Base-by-base conservation (phyloP, 176 grass and related monocot genomes). In the Eleusine indica region DNA sequence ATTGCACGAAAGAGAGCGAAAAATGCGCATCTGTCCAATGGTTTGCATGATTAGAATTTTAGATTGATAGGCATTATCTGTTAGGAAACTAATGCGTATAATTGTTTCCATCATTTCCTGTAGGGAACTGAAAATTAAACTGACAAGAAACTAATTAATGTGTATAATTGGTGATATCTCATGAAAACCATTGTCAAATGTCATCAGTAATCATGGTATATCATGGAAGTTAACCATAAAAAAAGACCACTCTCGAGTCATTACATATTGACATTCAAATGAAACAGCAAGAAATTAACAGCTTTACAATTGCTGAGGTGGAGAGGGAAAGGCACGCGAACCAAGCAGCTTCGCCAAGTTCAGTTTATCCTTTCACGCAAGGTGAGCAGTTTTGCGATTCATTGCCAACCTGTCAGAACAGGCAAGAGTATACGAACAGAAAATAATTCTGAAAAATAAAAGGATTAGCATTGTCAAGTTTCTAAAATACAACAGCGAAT, bases 401-500 rank as follows among this genome's bases (percentile, higher is more conserved):
- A 63, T 83, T 64, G 70, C 32, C 18, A 11, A 43, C 42, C 42
- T 39, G 58, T 51, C 37, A 43, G 43, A 16, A 48, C 18, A 73
- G 58, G 18, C 42, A 0, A 0, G 10, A 66, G 81, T 25, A 83
- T 73, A 83, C 28, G 65, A 25, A 7, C 17, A 83, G 37, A 68
- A 32, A 51, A 21, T 16, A 7, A 42, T 42, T 48, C 46, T 62
- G 41, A 64, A 29, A 25, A 25, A 16, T 11, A 9, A 66, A 83
- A 51, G 42, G 43, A 63, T 53, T 64, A 83, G 81, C 43, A 40
- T 19, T 44, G 70, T 74, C 56, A 46, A 47, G 5, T 73, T 73
- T 74, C 57, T 74, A 70, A 83, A 73, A 74, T 74, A 74, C 81
- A 83, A 83, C 56, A 66, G 13, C 7, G 4, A 35, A 35, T 32